A percentile compares a stretch with the other conserved stretches of the same genome.
These are phyloP conservation scores for Thymus mandschuricus DNA, from an alignment of 257 asterid genomes.

Conservation along the genomic window DNA sequence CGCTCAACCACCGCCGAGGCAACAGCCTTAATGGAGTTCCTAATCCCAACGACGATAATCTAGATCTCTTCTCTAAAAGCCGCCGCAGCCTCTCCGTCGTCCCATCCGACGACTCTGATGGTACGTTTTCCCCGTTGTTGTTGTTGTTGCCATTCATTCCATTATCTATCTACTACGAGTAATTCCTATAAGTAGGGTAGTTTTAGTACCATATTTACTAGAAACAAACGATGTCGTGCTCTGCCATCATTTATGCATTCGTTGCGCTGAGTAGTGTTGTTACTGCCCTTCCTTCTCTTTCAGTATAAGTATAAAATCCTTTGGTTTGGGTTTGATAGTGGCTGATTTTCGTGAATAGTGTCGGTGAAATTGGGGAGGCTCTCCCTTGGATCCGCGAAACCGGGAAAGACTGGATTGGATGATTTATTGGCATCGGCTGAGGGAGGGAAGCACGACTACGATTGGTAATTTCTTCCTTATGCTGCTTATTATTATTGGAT, in stretches of 20 bases:
- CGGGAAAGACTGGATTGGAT: slow-evolving; percentile 51
- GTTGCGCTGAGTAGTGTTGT: background rate
- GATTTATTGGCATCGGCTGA: slow-evolving; percentile 53
- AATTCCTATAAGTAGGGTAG: slow-evolving; percentile 17
- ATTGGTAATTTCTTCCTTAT: slow-evolving; percentile 45
- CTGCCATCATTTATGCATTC: background rate
- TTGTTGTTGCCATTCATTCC: slow-evolving; percentile 12
- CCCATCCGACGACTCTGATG: slow-evolving; percentile 52
- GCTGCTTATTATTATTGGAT: background rate
- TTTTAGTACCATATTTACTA: background rate
- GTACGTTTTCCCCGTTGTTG: slow-evolving; percentile 21
- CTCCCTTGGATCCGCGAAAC: slow-evolving; percentile 56
- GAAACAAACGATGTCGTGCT: slow-evolving; percentile 34
- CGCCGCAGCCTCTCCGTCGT: slow-evolving; percentile 75
- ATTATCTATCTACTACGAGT: background rate
- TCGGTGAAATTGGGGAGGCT: slow-evolving; percentile 61
- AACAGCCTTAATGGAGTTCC: slow-evolving; percentile 52
- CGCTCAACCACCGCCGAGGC: slow-evolving; percentile 73
- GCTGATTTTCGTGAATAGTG: slow-evolving; percentile 34
- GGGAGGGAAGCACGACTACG: slow-evolving; percentile 67
- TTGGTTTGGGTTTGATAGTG: slow-evolving; percentile 10
- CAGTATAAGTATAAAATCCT: too few species aligned
- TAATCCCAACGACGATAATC: slow-evolving; percentile 47
- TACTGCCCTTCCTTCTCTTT: background rate
- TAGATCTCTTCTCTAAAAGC: slow-evolving; percentile 89